Percentiles rank a stretch among this genome's conserved stretches.
phyloP scores from a whole-genome alignment of 2,329 filamentous ascomycete genomes.

The Tolypocladium sp. region DNA sequence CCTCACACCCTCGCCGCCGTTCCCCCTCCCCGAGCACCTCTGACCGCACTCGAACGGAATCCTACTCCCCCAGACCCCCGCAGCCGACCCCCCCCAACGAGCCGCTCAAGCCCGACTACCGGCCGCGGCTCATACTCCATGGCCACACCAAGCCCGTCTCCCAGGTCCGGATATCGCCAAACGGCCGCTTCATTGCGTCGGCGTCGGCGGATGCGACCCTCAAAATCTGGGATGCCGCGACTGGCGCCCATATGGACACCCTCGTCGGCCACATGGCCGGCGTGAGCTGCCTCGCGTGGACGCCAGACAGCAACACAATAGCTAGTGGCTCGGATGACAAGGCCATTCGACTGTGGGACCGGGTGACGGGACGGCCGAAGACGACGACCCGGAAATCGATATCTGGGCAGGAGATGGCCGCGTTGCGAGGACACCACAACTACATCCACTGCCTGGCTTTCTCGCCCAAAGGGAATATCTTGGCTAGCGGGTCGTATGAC shows the following conservation, averaged over 20 bases:
- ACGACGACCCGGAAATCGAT: slow-evolving; percentile 30
- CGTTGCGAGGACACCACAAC: slow-evolving; percentile 82
- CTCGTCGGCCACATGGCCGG: slow-evolving; percentile 90
- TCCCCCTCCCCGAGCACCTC: slow-evolving; percentile 19
- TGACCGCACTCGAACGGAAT: slow-evolving; percentile 15
- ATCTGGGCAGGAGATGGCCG: slow-evolving; percentile 34
- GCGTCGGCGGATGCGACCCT: slow-evolving; percentile 83
- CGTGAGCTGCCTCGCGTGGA: slow-evolving; percentile 89
- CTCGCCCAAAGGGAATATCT: slow-evolving; percentile 95
- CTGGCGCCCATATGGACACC: slow-evolving; percentile 74
- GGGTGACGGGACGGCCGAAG: slow-evolving; percentile 49
- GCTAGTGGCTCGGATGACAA: slow-evolving; percentile 96
- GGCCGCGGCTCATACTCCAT: slow-evolving; percentile 57
- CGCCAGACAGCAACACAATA: slow-evolving; percentile 76
- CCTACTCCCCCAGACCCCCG: slow-evolving; percentile 6
- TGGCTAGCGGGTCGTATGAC: slow-evolving; percentile 91
- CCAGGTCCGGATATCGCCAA: slow-evolving; percentile 82
- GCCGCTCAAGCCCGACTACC: slow-evolving; percentile 56
- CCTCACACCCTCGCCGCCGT: slow-evolving; percentile 16
- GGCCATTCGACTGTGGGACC: slow-evolving; percentile 85
- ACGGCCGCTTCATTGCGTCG: slow-evolving; percentile 82
- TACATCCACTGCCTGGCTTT: slow-evolving; percentile 93
- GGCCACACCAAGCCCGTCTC: slow-evolving; percentile 76
- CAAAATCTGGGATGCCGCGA: slow-evolving; percentile 79
- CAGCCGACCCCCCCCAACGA: slow-evolving; percentile 32